Evolutionary conservation across 345 rosid genomes (phyloP), one percentile per base, ranked within the genome.

Genomic region (Hibiscus syriacus): DNA sequence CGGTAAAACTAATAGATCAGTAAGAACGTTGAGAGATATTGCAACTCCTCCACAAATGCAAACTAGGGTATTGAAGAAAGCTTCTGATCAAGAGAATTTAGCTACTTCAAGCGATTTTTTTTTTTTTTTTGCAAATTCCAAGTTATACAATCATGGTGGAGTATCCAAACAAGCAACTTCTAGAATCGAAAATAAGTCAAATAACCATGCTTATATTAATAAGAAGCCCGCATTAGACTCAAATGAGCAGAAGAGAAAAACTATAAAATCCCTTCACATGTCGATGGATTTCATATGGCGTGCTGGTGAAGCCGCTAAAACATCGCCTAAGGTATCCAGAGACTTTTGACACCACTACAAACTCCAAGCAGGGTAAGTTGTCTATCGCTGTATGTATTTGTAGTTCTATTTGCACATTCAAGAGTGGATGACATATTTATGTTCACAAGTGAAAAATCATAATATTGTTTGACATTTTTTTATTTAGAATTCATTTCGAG

Each of bases 341-440:
- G 80, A 79, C 48, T 59, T 74, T 75, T 75, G 22, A 52, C 55
- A 65, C 38, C 74, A 52, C 73, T 60, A 46, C 72, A 69, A 70
- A 74, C 78, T 78, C 76, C 86, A 64, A 73, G 76, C 70, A 78
- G 34, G 82, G 97, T 89, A 84, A 70, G 56, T 27, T 20, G 27
- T 69, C 6, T 76, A n/a, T n/a, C n/a, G n/a, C n/a, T n/a, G n/a
- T 64, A 29, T 60, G 64, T 36, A 19, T 20, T 59, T 76, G 20
- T 68, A 45, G 19, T 73, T 55, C 19, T 66, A 23, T 61, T 17
- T 60, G 67, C 72, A 2, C 32, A 17, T 30, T 20, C 29, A n/a
- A 17, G 10, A 48, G 12, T 49, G 27, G 14, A 13, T 53, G n/a
- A 66, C 13, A 39, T 14, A 39, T 3, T 60, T 60, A 5, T 38